Percentiles rank a stretch among this genome's conserved stretches.
Conservation (phyloP, 768 basidiomycete species). For the Aureoboletus auriporus region DNA sequence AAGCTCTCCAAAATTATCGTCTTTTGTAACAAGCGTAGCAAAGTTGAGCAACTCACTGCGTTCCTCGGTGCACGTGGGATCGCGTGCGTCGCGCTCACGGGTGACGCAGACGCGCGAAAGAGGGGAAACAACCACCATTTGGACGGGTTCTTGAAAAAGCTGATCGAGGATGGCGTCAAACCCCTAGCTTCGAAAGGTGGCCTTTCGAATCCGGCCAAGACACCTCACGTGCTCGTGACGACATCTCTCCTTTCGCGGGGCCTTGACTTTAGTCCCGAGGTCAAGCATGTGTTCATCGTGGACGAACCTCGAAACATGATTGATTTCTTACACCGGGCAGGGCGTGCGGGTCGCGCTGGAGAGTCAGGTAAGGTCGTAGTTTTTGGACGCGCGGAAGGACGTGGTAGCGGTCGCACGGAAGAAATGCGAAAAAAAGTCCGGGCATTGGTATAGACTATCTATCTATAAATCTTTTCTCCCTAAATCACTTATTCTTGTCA, state of each 20-base stretch:
- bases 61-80: constrained; percentile 61
- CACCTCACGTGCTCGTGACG: constrained; percentile 74
- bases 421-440: constrained; percentile 50
- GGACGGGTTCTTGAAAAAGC: constrained; percentile 59
- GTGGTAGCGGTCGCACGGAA: constrained; percentile 51
- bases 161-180: neutral
- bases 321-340: constrained; percentile 91
- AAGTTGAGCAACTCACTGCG: constrained; percentile 57
- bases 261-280: constrained; percentile 75
- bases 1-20: constrained; percentile 67
- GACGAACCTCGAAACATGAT: constrained; percentile 88
- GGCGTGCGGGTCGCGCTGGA: constrained; percentile 76
- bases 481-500: too few relatives aligned
- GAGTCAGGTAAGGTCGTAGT: constrained; percentile 66
- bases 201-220: constrained; percentile 25
- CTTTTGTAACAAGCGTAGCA: constrained; percentile 76
- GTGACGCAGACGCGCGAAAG: constrained; percentile 51
- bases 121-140: constrained; percentile 74
- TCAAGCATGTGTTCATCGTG: constrained; percentile 81
- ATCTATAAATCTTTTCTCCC: too few relatives aligned
- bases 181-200: constrained; percentile 7
- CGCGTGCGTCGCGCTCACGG: constrained; percentile 61
- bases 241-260: constrained; percentile 90
- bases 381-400: constrained; percentile 66
- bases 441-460: constrained; percentile 24